Evolutionary conservation across 2,329 filamentous ascomycete genomes (phyloP), one percentile per base, ranked within the genome.

Genomic region (Arthroderma sp.): DNA sequence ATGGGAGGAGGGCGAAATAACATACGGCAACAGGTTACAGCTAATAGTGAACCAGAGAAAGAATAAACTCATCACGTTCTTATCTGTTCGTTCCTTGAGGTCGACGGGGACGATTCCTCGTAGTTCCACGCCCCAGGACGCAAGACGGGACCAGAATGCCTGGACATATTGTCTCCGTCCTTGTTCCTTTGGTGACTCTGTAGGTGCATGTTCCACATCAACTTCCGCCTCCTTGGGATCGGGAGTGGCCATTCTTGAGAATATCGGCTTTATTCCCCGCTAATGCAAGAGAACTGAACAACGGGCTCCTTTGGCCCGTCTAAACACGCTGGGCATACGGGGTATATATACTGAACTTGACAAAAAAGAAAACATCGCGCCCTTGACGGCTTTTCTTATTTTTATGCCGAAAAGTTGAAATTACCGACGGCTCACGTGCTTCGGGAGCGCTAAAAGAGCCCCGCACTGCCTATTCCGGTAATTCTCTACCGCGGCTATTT

Each of bases 91-190:
- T 60, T 79, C 71, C 56, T 80, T 76, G 21, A 76, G 60, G 0
- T 80, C 77, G 21, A 84, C 78, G 0, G 81, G 81, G 58, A 74
- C 75, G 63, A 81, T 75, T 2, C 81, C 81, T 59, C 78, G 77
- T 59, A 77, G 73, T 61, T 81, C 78, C 13, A 80, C 69, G 6
- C 77, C 78, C 62, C 68, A 64, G 54, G 60, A 55, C 8, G 61
- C 60, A 25, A 64, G 59, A 13, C 55, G 56, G 31, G 58, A 54
- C 61, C 61, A 62, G 39, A 61, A 56, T 21, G 59, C 55, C 17
- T 56, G 55, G n/a, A 57, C 38, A 31, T 49, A 57, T n/a, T 28
- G 52, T 4, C 56, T 17, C 2, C n/a, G 39, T 19, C n/a, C 11
- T 21, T 56, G 41, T 35, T 56, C 37, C 31, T 54, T 41, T 5